phyloP scores from a whole-genome alignment of 345 rosid genomes.

The Citrus reticulata region DNA sequence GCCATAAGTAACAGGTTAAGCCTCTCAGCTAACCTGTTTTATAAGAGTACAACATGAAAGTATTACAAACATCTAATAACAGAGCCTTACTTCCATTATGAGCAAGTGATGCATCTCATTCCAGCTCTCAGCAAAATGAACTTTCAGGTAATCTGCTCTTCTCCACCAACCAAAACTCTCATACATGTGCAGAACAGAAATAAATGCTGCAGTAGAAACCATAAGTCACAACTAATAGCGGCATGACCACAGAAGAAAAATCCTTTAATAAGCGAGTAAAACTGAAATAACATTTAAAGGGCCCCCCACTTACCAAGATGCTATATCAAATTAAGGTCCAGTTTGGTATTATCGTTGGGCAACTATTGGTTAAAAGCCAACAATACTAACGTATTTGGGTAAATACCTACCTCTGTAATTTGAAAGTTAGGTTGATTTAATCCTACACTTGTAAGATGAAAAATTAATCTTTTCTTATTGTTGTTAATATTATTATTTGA shows the following conservation, averaged over 20 bases:
- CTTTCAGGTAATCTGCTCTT: slow-evolving; percentile 90
- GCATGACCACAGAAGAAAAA: not conserved
- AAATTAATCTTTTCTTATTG: no score
- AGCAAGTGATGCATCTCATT: slow-evolving; percentile 99
- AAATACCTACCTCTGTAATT: no score
- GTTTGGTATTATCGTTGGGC: no score
- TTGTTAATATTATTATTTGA: no score
- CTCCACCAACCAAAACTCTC: slow-evolving; percentile 99
- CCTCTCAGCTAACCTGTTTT: not conserved
- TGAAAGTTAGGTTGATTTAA: no score
- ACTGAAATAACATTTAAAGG: not conserved
- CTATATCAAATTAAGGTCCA: not conserved
- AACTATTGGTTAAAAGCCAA: no score
- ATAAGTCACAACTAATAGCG: not conserved
- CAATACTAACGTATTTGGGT: no score
- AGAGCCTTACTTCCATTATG: slow-evolving; percentile 85
- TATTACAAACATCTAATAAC: not conserved
- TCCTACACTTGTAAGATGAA: no score
- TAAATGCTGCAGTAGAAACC: slow-evolving; percentile 57
- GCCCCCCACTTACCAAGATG: not conserved
- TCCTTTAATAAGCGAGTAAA: not conserved
- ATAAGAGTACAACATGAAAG: not conserved
- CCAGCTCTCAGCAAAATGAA: slow-evolving; percentile 99
- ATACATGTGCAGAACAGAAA: slow-evolving; percentile 94
- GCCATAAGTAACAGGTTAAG: not conserved